Conservation (phyloP, 192 early-diverging fungal species). For the Cladochytrium replicatum region DNA sequence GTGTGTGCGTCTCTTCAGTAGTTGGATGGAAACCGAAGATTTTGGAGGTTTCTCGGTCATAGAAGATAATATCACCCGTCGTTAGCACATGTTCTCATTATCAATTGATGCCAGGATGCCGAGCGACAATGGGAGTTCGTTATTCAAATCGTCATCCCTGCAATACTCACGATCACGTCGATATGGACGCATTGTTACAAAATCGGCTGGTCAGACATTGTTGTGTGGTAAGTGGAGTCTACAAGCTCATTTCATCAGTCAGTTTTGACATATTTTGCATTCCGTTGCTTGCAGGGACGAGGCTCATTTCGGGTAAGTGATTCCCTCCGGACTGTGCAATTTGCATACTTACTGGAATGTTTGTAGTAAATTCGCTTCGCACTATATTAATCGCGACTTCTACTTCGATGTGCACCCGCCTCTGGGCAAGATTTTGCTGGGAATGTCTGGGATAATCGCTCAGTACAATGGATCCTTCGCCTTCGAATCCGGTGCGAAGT, state of each 20-base stretch:
- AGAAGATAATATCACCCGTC: no score
- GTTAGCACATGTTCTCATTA: no score
- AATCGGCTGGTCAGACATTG: conserved; percentile 4
- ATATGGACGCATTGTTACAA: conserved; percentile 8
- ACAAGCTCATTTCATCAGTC: not conserved
- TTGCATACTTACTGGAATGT: not conserved
- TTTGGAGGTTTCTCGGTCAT: no score
- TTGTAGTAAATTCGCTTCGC: conserved; percentile 70
- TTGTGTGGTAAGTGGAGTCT: no score
- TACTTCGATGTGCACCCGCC: conserved; percentile 99
- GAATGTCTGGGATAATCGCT: conserved; percentile 67
- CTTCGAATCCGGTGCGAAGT: conserved; percentile 69
- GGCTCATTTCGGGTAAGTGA: conserved; percentile 47
- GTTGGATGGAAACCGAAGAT: no score
- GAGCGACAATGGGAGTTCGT: no score
- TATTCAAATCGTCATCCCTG: not conserved
- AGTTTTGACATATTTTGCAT: not conserved
- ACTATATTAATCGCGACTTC: conserved; percentile 87
- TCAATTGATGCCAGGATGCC: no score
- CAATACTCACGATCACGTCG: conserved; percentile 1
- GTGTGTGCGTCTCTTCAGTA: no score
- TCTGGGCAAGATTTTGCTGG: conserved; percentile 92
- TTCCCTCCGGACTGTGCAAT: not conserved
- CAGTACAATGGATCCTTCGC: conserved; percentile 80
- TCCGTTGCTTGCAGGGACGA: conserved; percentile 34